phyloP scores from a whole-genome alignment of 2,329 filamentous ascomycete genomes.

The Phoma sp. region DNA sequence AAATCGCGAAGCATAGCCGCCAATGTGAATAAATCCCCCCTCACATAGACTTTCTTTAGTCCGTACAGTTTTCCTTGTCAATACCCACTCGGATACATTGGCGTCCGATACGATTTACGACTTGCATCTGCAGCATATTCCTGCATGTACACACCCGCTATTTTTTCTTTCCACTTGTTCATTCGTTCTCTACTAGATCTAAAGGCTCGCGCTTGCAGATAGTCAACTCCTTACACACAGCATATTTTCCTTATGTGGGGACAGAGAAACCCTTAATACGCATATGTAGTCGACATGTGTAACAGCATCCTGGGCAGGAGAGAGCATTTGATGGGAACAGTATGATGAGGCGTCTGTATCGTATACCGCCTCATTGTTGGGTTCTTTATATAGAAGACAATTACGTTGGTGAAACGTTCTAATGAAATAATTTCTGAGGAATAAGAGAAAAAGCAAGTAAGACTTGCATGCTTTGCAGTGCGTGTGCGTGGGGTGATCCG shows the following conservation, averaged over 20 bases:
- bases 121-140: slow-evolving; percentile 22
- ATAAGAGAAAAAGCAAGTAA: too few species aligned
- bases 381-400: slow-evolving; percentile 7
- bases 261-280: background rate
- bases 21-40: slow-evolving; percentile 35
- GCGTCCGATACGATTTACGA: slow-evolving; percentile 37
- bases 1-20: slow-evolving; percentile 59
- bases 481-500: too few species aligned
- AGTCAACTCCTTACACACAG: slow-evolving; percentile 7
- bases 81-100: slow-evolving; percentile 24
- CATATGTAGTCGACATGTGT: background rate
- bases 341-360: slow-evolving; percentile 7
- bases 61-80: slow-evolving; percentile 23
- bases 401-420: slow-evolving; percentile 2
- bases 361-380: background rate
- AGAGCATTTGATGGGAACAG: background rate
- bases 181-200: slow-evolving; percentile 26
- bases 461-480: too few species aligned
- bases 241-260: background rate
- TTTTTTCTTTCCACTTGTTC: slow-evolving; percentile 2
- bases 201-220: slow-evolving; percentile 38
- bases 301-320: background rate
- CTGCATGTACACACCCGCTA: slow-evolving; percentile 20
- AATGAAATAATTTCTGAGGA: slow-evolving; percentile 5
- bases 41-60: slow-evolving; percentile 15